phyloP scores from a whole-genome alignment of 2,329 filamentous ascomycete genomes.

The Colletotrichum sp. region DNA sequence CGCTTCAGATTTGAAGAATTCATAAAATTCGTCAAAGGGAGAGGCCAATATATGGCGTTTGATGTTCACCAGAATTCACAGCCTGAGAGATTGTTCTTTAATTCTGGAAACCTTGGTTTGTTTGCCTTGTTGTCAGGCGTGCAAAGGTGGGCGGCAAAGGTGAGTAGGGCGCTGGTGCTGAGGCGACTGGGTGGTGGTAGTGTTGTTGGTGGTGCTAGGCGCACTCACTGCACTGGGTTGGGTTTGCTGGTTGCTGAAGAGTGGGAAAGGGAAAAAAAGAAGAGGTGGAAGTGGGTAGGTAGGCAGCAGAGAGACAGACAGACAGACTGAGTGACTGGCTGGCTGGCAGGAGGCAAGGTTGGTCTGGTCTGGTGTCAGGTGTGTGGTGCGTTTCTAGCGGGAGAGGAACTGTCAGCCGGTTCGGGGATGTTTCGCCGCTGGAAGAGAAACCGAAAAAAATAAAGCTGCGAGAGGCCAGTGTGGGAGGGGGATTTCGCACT shows the following conservation, averaged over 20 bases:
- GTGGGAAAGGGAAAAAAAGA: constrained; percentile 21
- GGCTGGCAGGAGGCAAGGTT: neutral
- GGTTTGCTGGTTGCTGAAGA: constrained; percentile 23
- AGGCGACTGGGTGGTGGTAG: constrained; percentile 20
- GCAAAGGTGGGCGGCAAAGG: neutral
- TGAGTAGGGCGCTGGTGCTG: neutral
- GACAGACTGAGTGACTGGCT: neutral
- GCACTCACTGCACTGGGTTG: constrained; percentile 13
- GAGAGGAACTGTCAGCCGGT: constrained; percentile 8
- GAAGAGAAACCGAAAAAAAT: neutral
- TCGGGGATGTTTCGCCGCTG: constrained; percentile 1
- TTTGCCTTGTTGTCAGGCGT: constrained; percentile 2
- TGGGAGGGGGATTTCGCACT: constrained; percentile 1
- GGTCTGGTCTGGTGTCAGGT: neutral
- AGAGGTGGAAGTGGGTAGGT: constrained; percentile 11
- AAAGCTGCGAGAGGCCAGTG: neutral
- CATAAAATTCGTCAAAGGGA: constrained; percentile 44
- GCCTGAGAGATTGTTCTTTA: neutral
- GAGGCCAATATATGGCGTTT: constrained; percentile 11
- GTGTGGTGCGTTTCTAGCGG: constrained; percentile 1
- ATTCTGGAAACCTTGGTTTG: neutral
- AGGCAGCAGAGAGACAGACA: neutral
- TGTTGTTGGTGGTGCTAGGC: constrained; percentile 21
- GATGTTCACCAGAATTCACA: neutral
- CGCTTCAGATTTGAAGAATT: constrained; percentile 43